A percentile compares a stretch with the other conserved stretches of the same genome.
phyloP scores from a whole-genome alignment of 257 asterid genomes.

The Solanum lignicaule region DNA sequence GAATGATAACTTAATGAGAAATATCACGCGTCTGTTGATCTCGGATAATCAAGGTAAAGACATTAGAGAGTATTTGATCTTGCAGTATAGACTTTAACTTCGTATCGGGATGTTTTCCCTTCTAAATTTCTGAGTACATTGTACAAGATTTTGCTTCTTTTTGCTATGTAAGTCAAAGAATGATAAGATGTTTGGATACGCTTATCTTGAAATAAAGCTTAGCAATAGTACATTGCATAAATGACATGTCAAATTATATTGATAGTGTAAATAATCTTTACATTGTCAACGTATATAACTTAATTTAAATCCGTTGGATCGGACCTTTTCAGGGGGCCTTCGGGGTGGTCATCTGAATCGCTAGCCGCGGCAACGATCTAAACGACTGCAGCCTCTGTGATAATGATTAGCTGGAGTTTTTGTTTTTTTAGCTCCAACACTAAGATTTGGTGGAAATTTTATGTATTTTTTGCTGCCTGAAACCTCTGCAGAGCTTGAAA shows the following conservation, averaged over 20 bases:
- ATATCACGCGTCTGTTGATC: not conserved
- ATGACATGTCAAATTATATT: not conserved
- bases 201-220: not conserved
- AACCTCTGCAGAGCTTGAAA: not conserved
- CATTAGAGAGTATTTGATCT: not conserved
- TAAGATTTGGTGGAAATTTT: not conserved
- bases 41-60: not conserved
- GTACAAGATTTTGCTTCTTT: not conserved
- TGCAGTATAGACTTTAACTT: not conserved
- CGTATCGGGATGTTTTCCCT: not conserved
- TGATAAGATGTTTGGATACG: not conserved
- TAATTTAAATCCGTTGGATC: not conserved
- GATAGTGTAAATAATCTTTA: not conserved
- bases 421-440: not conserved
- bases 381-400: not conserved
- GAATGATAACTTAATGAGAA: not conserved
- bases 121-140: not conserved
- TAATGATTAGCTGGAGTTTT: not conserved
- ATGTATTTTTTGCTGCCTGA: not conserved
- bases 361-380: not conserved
- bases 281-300: not conserved
- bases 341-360: not conserved
- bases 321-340: not conserved
- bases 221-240: not conserved
- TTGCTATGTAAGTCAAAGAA: not conserved